Percentiles rank a stretch among this genome's conserved stretches.
These are phyloP conservation scores for Phytophthora vignae DNA, from an alignment of 352 stramenopile species.

Conservation along the genomic window DNA sequence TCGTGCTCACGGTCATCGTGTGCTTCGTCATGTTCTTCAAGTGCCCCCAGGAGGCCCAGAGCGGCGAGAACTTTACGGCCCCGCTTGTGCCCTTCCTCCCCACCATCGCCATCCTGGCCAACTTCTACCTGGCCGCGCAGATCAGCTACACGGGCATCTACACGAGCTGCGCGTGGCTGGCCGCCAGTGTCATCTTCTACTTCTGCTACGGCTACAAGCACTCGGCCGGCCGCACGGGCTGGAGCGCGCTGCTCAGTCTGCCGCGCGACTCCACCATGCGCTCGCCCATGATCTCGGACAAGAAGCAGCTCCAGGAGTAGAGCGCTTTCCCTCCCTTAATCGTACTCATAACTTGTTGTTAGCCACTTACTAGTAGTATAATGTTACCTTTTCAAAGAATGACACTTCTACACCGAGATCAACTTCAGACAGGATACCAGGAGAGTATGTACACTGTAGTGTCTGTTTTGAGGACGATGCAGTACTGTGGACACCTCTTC, in stretches of 20 bases:
- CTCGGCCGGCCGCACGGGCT: constrained; percentile 66
- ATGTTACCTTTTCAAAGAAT: no score
- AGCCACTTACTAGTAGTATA: no score
- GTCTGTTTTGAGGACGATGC: no score
- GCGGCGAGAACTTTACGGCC: constrained; percentile 61
- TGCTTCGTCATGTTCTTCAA: constrained; percentile 59
- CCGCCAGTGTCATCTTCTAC: constrained; percentile 70
- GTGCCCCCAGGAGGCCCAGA: constrained; percentile 66
- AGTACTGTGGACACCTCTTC: no score
- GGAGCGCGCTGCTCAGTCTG: constrained; percentile 64
- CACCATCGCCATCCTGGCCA: constrained; percentile 53
- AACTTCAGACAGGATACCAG: no score
- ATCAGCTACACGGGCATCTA: constrained; percentile 59
- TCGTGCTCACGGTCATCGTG: constrained; percentile 45
- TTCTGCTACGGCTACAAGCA: constrained; percentile 83
- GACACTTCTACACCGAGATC: no score
- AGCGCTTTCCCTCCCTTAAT: constrained; percentile 8
- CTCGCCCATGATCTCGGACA: constrained; percentile 63
- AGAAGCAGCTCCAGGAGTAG: constrained; percentile 42
- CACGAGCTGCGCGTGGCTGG: constrained; percentile 66
- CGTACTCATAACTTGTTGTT: constrained; percentile 11
- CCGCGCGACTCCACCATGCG: constrained; percentile 56
- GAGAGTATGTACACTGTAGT: no score
- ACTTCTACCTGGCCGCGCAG: constrained; percentile 81
- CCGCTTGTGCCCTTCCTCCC: constrained; percentile 77